Base-by-base conservation (phyloP, 2,329 filamentous ascomycete species). In the Aplosporella prunicola region DNA sequence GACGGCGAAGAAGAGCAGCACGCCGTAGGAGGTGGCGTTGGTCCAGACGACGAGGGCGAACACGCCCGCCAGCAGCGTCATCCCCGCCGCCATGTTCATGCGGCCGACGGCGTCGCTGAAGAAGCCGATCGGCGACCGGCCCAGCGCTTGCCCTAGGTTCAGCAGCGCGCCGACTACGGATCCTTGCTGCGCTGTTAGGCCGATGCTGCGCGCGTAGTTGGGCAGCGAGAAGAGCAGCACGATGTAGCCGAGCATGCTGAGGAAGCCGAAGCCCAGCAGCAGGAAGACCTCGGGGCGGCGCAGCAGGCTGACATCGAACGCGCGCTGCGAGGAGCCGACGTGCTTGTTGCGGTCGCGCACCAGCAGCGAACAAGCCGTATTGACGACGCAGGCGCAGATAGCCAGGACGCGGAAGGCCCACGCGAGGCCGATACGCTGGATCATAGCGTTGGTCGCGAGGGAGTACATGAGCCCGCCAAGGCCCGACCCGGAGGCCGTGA, bases 171-270 rank as follows among this genome's bases (percentile, higher is more conserved):
- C 79, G 30, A 85, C 68, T 11, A 86, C 66, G 0, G 78, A 77
- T 5, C 80, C 82, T 50, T 88, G 76, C 5, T 72, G 67, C 2
- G 80, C 66, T 1, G 68, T 67, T 20, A 87, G 69, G 1, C 82
- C 82, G 28, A 87, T 72, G 4, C 69, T 70, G 39, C 72, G 69
- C 24, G 79, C 79, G 51, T 86, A 89, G 53, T 80, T 82, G 10
- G 82, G 77, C 30, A 88, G 62, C 9, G 76, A 81, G 58, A 87
- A 89, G 29, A 87, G 69, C n/a, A 87, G 67, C 4, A 85, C 79
- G 17, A 83, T 69, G 49, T 89, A 89, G 5, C 72, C 81, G 10
- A 89, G 61, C 61, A 88, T 75, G 42, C 72, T 78, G 45, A 88
- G 77, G 57, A 78, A 76, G 6, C 79, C 78, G 65, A 78, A 91